Conservation (phyloP, 2,329 filamentous ascomycete species). For the Aspergillus novofumigatus region DNA sequence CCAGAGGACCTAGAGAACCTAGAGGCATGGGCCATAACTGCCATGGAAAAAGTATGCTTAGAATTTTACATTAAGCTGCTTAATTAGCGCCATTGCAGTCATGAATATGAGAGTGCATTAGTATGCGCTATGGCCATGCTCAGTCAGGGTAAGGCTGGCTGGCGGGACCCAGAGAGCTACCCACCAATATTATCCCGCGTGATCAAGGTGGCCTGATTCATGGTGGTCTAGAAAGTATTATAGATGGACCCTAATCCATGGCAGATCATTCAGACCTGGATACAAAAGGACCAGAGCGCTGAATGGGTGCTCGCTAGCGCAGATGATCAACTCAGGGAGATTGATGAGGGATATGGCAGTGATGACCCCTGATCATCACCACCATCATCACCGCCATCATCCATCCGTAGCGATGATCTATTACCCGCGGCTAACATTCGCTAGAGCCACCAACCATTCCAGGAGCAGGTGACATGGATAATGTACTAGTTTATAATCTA, state of each 20-base stretch:
- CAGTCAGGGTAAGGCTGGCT: too few species aligned
- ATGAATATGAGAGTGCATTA: neutral
- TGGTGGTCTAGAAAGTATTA: neutral
- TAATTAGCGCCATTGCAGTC: too few species aligned
- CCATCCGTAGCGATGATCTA: neutral
- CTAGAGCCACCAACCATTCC: neutral
- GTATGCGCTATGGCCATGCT: neutral
- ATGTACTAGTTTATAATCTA: constrained; percentile 2
- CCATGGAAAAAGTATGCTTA: neutral
- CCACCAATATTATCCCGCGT: too few species aligned
- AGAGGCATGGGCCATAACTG: neutral
- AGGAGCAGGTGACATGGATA: neutral
- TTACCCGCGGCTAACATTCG: neutral
- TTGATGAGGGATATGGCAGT: neutral
- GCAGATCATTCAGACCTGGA: too few species aligned
- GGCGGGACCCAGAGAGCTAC: too few species aligned
- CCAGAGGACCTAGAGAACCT: too few species aligned
- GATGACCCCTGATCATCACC: neutral
- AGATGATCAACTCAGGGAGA: neutral
- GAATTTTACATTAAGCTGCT: too few species aligned
- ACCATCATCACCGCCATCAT: neutral
- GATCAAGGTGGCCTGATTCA: too few species aligned
- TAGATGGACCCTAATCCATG: too few species aligned
- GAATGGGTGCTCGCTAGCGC: neutral
- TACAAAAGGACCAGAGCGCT: neutral